These are phyloP conservation scores for Penicillium mononematosum DNA, from an alignment of 495 filamentous ascomycete genomes.

Conservation along the genomic window DNA sequence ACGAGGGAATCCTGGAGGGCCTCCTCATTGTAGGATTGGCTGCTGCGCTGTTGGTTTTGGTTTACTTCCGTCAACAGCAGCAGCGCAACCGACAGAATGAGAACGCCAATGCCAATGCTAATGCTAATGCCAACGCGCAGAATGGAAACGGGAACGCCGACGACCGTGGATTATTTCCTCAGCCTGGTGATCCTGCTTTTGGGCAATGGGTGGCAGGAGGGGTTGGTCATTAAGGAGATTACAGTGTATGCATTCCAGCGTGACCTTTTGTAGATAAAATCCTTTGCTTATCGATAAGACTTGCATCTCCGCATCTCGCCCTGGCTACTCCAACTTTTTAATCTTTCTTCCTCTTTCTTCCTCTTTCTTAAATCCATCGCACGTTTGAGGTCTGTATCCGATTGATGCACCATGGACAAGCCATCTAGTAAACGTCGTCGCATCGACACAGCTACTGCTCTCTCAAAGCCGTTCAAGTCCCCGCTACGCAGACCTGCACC, in stretches of 20 bases:
- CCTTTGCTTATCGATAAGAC: slow-evolving; percentile 26
- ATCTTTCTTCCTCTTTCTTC: background rate
- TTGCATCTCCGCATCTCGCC: slow-evolving; percentile 1
- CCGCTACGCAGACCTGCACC: slow-evolving; percentile 48
- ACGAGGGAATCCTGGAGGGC: slow-evolving; percentile 78
- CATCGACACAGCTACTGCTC: slow-evolving; percentile 48
- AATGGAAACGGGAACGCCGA: slow-evolving; percentile 39
- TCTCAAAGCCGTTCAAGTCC: slow-evolving; percentile 68
- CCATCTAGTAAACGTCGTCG: slow-evolving; percentile 55
- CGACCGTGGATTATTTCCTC: slow-evolving; percentile 69
- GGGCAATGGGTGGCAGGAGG: slow-evolving; percentile 73
- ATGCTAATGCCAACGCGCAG: slow-evolving; percentile 34
- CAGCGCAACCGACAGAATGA: slow-evolving; percentile 50
- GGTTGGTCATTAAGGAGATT: slow-evolving; percentile 61
- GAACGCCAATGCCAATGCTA: slow-evolving; percentile 28
- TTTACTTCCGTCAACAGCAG: slow-evolving; percentile 80
- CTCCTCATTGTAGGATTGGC: slow-evolving; percentile 78
- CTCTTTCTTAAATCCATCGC: background rate
- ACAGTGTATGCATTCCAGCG: slow-evolving; percentile 17
- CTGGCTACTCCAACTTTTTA: background rate
- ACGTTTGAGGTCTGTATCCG: background rate
- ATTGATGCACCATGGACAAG: slow-evolving; percentile 21
- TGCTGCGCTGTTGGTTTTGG: slow-evolving; percentile 68
- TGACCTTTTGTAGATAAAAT: slow-evolving; percentile 18
- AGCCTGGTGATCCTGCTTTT: slow-evolving; percentile 69